Percentiles rank a stretch among this genome's conserved stretches.
Evolutionary conservation across 805 yeast species (phyloP).

Genomic region (Candida sakaeoensis): DNA sequence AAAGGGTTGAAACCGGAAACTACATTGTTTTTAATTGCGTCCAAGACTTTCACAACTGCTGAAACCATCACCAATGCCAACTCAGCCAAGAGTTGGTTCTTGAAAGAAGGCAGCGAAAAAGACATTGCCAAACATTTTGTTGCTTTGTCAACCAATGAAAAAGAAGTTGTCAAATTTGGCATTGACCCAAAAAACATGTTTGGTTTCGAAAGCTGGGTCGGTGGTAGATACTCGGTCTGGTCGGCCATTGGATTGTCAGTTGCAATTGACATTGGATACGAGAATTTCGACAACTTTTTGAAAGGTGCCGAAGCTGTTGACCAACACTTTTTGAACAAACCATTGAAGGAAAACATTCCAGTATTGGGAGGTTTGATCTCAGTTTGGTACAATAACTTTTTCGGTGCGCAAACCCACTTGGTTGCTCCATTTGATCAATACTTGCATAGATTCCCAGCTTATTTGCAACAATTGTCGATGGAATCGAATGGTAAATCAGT

Average conservation of each 20-base stretch:
- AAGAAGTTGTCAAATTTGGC: slow-evolving; percentile 90
- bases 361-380: slow-evolving; percentile 87
- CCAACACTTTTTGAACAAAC: slow-evolving; percentile 79
- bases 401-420: slow-evolving; percentile 95
- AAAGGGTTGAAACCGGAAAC: slow-evolving; percentile 81
- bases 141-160: slow-evolving; percentile 91
- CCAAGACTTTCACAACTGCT: slow-evolving; percentile 98
- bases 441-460: slow-evolving; percentile 98
- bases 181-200: slow-evolving; percentile 98
- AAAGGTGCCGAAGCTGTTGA: slow-evolving; percentile 98
- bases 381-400: slow-evolving; percentile 98
- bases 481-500: slow-evolving; percentile 99
- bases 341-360: slow-evolving; percentile 89
- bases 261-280: slow-evolving; percentile 92
- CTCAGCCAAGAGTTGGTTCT: slow-evolving; percentile 93
- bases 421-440: slow-evolving; percentile 99
- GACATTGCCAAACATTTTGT: slow-evolving; percentile 96
- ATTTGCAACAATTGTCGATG: slow-evolving; percentile 97
- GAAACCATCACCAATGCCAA: slow-evolving; percentile 96
- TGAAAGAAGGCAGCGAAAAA: slow-evolving; percentile 59
- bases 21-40: slow-evolving; percentile 87
- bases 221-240: slow-evolving; percentile 99
- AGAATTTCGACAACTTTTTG: slow-evolving; percentile 86
- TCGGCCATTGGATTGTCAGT: slow-evolving; percentile 96
- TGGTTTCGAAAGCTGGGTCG: slow-evolving; percentile 98